These are phyloP conservation scores for Gnetum montanum DNA, from an alignment of 75 land plant genomes.

Conservation along the genomic window DNA sequence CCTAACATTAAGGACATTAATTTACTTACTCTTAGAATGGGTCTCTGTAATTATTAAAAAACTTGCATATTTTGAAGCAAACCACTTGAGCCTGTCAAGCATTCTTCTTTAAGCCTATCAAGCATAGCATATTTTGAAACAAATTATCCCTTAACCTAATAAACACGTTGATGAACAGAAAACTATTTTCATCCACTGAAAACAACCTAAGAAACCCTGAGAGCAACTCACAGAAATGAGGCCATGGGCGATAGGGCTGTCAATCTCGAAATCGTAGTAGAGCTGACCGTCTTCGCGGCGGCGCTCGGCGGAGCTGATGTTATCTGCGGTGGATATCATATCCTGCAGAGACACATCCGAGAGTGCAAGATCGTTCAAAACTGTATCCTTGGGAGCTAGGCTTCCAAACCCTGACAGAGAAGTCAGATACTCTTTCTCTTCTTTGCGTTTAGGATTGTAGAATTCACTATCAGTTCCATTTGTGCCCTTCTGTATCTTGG, in stretches of 20 bases:
- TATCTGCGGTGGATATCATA: slow-evolving; percentile 56
- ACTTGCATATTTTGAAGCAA: no score
- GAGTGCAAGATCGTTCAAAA: slow-evolving; percentile 72
- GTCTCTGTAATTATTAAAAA: no score
- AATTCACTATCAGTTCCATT: slow-evolving; percentile 98
- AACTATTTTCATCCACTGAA: no score
- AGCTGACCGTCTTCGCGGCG: slow-evolving; percentile 68
- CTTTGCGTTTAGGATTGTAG: slow-evolving; percentile 73
- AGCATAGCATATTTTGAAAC: no score
- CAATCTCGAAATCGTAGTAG: slow-evolving; percentile 88
- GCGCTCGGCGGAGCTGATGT: slow-evolving; percentile 49
- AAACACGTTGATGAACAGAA: no score
- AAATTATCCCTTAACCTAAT: no score
- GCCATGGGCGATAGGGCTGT: slow-evolving; percentile 75
- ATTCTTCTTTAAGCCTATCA: no score
- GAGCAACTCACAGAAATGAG: slow-evolving; percentile 80
- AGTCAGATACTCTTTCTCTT: slow-evolving; percentile 84
- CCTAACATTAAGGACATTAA: no score
- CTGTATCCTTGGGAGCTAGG: slow-evolving; percentile 67
- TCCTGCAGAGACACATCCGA: slow-evolving; percentile 89
- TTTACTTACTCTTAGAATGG: no score
- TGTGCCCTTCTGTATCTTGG: slow-evolving; percentile 95
- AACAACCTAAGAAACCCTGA: no score
- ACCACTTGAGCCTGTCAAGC: no score
- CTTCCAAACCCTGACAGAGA: slow-evolving; percentile 72